Evolutionary conservation across 176 grass and related monocot species (phyloP), one percentile per base, ranked within the genome.

Genomic region (Calamus simplicifolius): DNA sequence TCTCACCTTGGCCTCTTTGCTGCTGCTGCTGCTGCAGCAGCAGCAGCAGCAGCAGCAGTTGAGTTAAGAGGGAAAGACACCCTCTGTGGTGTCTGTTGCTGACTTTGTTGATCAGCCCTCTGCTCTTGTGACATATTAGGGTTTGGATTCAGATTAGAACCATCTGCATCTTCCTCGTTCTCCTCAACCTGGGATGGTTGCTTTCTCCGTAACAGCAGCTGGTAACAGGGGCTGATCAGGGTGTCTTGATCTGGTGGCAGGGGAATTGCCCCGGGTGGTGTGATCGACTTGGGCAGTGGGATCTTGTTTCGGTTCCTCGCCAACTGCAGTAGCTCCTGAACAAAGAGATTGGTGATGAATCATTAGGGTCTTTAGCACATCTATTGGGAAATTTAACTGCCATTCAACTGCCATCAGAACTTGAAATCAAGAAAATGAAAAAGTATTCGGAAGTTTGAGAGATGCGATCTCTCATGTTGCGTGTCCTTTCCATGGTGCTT

Each of bases 201-300:
- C 66, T 80, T 98, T 55, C 82, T 78, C 3, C 79, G 79, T 18
- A 81, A 48, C 35, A 89, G 56, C 43, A 89, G 79, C 28, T 98
- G 84, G 57, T 92, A 92, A 67, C 92, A 92, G 25, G 83, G 81
- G 53, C 76, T 91, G 64, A 93, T 76, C 51, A 93, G 71, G 15
- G 85, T 98, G 64, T 98, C 87, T 66, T 98, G 78, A 49, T 93
- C 85, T 2, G 88, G 88, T 2, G 85, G 88, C 68, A 98, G 76
- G 51, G 94, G 85, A 67, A 98, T 89, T 5, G 79, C 85, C 29
- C 84, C 94, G 18, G 88, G 81, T 49, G 94, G 94, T 51, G 88
- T 76, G 17, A 98, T 85, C 5, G 79, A 85, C 69, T 89, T 98
- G 18, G 85, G 94, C 58, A 98, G 70, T 1, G 88, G 88, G 26